phyloP scores from a whole-genome alignment of 495 filamentous ascomycete genomes.

The Penicillium soppii region DNA sequence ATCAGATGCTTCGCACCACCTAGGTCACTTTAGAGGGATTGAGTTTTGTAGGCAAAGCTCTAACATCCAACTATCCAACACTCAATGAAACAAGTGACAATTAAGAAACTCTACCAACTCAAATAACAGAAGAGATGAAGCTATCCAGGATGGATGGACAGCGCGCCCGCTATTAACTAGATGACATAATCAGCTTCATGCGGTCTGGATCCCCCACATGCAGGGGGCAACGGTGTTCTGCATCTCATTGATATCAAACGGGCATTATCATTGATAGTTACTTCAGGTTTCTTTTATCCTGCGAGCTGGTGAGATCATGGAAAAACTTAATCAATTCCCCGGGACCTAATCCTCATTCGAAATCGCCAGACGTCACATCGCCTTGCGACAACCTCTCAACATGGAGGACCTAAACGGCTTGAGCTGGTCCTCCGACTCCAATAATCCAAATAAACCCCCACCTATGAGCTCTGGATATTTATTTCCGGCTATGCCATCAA shows the following conservation, averaged over 20 bases:
- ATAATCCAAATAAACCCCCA: slow-evolving; percentile 44
- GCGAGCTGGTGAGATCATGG: slow-evolving; percentile 17
- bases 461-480: slow-evolving; percentile 52
- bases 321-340: slow-evolving; percentile 1
- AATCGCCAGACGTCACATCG: slow-evolving; percentile 18
- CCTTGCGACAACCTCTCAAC: slow-evolving; percentile 13
- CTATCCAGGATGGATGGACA: slow-evolving; percentile 2
- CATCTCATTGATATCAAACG: slow-evolving; percentile 6
- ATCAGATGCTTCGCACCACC: no score
- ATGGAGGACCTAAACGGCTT: slow-evolving; percentile 62
- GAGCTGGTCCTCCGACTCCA: slow-evolving; percentile 49
- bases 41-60: no score
- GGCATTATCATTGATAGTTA: neutral
- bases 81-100: no score
- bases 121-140: neutral
- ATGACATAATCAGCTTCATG: neutral
- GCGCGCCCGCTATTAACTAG: no score
- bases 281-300: neutral
- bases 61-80: no score
- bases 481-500: slow-evolving; percentile 58
- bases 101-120: no score
- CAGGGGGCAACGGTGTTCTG: slow-evolving; percentile 5
- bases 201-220: slow-evolving; percentile 13
- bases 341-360: slow-evolving; percentile 21
- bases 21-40: no score